Conservation (phyloP, 176 grass and related monocot species). For the Poa pratensis region DNA sequence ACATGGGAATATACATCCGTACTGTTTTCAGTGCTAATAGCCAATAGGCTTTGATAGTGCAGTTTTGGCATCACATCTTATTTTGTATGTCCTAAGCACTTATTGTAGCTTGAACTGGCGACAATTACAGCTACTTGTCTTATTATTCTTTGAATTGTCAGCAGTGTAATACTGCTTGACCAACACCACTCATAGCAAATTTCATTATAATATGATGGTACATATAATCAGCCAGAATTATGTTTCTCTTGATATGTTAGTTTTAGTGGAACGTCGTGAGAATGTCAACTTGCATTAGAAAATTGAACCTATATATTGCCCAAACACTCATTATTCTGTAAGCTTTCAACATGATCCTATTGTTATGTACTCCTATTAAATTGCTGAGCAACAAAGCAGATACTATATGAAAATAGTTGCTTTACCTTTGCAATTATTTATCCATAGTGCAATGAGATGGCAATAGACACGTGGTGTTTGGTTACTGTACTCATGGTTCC, state of each 20-base stretch:
- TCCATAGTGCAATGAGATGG: not conserved
- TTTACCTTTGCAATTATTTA: not conserved
- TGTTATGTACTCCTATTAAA: not conserved
- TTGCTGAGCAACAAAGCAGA: constrained; percentile 11
- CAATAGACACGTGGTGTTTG: not conserved
- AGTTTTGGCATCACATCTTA: not conserved
- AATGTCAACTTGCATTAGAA: not conserved
- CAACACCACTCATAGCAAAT: not conserved
- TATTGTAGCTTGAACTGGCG: not conserved
- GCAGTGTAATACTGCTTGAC: not conserved
- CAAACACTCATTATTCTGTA: not conserved
- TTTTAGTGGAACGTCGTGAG: not conserved
- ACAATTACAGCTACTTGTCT: not conserved
- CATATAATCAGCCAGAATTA: not conserved
- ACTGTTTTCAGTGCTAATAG: not conserved
- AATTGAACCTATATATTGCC: not conserved
- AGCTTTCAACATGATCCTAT: not conserved
- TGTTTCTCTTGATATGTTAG: not conserved
- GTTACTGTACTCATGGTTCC: not conserved
- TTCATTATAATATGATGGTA: not conserved
- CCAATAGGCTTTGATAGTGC: not conserved
- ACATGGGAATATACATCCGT: no score
- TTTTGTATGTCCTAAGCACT: not conserved
- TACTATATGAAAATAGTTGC: not conserved
- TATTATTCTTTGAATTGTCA: constrained; percentile 5